These are phyloP conservation scores for Bombardia bombarda DNA, from an alignment of 495 filamentous ascomycete species.

Conservation along the genomic window DNA sequence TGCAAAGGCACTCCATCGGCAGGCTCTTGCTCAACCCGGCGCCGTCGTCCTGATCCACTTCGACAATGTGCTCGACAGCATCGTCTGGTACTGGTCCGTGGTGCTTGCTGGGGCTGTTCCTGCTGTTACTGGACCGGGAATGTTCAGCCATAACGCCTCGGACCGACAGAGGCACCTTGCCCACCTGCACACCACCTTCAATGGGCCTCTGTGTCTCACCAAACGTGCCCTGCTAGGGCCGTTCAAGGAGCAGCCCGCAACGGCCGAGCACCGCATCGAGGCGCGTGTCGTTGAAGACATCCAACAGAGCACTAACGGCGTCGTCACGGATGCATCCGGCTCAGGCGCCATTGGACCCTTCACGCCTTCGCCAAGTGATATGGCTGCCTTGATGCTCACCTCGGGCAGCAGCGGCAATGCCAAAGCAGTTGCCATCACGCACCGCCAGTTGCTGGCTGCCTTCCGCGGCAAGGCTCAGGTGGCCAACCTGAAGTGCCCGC, in stretches of 20 bases:
- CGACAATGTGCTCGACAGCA: slow-evolving; percentile 27
- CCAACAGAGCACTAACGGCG: not conserved
- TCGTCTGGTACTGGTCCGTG: slow-evolving; percentile 42
- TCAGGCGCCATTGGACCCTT: not conserved
- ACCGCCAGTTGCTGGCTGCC: slow-evolving; percentile 39
- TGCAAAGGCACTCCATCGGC: too few species aligned
- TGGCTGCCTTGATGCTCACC: slow-evolving; percentile 44
- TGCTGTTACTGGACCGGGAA: slow-evolving; percentile 29
- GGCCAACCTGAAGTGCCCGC: not conserved
- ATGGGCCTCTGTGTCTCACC: too few species aligned
- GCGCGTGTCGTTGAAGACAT: not conserved
- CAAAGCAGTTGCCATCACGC: slow-evolving; percentile 45
- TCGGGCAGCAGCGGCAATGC: slow-evolving; percentile 48
- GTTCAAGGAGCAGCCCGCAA: not conserved
- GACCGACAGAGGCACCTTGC: slow-evolving; percentile 26
- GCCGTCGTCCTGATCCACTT: slow-evolving; percentile 34
- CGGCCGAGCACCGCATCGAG: too few species aligned
- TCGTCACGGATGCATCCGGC: not conserved
- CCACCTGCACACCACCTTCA: too few species aligned
- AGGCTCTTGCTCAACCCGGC: too few species aligned
- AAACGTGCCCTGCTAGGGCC: too few species aligned
- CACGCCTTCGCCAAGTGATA: not conserved
- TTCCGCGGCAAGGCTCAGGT: slow-evolving; percentile 31
- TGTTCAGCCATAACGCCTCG: slow-evolving; percentile 23
- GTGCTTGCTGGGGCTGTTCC: slow-evolving; percentile 31